Conservation (phyloP, 768 basidiomycete genomes). For the Lactarius sp. region DNA sequence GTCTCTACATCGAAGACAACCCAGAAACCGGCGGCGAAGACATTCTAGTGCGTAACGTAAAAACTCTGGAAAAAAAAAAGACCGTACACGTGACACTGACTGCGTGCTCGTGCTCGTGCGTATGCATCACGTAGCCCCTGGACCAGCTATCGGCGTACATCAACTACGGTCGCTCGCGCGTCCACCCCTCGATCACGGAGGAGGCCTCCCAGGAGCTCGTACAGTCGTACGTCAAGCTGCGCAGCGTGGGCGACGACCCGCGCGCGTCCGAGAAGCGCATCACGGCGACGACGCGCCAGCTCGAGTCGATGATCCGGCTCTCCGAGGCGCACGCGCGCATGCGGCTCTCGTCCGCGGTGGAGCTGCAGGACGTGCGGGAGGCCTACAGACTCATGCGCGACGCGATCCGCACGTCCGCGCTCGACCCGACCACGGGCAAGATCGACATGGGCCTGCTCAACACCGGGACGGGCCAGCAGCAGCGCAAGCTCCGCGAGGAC, state of each 20-base stretch:
- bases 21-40: constrained; percentile 64
- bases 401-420: constrained; percentile 90
- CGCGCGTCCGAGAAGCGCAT: constrained; percentile 88
- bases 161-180: constrained; percentile 80
- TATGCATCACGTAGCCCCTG: constrained; percentile 57
- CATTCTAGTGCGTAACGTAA: constrained; percentile 56
- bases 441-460: constrained; percentile 96
- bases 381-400: constrained; percentile 94
- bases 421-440: constrained; percentile 95
- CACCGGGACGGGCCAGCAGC: constrained; percentile 85
- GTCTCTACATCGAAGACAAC: constrained; percentile 88
- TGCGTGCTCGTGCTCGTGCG: no score
- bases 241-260: constrained; percentile 86
- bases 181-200: constrained; percentile 83
- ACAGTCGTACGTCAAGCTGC: constrained; percentile 86
- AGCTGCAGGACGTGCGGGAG: constrained; percentile 82
- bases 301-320: constrained; percentile 95
- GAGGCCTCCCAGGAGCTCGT: constrained; percentile 84
- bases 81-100: no score
- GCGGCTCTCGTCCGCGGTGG: constrained; percentile 86
- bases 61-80: no score
- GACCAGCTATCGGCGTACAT: constrained; percentile 92
- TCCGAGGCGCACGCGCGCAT: constrained; percentile 96
- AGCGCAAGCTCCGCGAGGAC: constrained; percentile 83
- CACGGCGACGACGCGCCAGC: constrained; percentile 95